Evolutionary conservation across 2,329 filamentous ascomycete genomes (phyloP).

Genomic region (Pseudogymnoascus verrucosus): DNA sequence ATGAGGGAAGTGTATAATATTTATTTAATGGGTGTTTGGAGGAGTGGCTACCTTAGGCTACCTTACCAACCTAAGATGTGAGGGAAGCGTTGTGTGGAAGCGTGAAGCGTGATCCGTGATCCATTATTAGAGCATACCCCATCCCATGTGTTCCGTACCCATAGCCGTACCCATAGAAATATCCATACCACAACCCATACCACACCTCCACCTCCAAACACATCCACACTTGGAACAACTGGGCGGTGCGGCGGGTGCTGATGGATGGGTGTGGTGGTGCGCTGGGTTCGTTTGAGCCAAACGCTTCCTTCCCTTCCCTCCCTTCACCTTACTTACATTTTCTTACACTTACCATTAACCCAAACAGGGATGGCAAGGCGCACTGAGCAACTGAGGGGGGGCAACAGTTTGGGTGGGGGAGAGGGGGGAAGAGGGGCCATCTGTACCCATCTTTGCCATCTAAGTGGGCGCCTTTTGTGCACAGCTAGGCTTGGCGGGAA

Average conservation of each 20-base stretch:
- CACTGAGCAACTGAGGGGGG: background rate
- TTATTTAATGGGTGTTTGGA: background rate
- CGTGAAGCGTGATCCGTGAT: background rate
- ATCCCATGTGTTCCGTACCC: background rate
- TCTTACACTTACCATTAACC: background rate
- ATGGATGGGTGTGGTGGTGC: background rate
- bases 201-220: background rate
- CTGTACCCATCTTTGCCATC: background rate
- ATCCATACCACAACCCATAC: background rate
- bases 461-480: slow-evolving; percentile 2
- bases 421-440: background rate
- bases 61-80: background rate
- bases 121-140: slow-evolving; percentile 2
- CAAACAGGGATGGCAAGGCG: background rate
- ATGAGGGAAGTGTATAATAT: slow-evolving; percentile 7
- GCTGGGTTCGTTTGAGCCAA: slow-evolving; percentile 1
- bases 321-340: background rate
- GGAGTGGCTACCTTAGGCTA: background rate
- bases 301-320: background rate
- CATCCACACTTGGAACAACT: background rate
- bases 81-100: background rate
- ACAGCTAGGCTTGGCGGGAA: background rate
- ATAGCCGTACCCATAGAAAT: background rate
- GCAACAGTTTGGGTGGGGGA: background rate
- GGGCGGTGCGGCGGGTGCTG: background rate